phyloP scores from a whole-genome alignment of 2,329 filamentous ascomycete genomes.

The Lasiodiplodia theobromae region DNA sequence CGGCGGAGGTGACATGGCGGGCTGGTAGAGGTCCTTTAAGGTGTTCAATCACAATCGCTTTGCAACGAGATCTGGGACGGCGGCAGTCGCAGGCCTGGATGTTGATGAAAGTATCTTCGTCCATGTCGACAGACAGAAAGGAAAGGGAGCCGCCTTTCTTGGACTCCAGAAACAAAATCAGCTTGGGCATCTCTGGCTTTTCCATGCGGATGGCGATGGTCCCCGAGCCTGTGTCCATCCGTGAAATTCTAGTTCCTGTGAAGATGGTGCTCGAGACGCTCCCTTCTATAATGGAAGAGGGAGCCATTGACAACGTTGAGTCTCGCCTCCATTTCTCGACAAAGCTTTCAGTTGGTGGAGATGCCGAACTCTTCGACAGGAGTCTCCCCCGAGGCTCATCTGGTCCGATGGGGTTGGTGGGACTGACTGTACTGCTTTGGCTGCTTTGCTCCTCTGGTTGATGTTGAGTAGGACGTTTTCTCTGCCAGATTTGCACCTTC shows the following conservation, averaged over 20 bases:
- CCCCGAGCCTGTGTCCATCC: slow-evolving; percentile 28
- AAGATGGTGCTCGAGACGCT: slow-evolving; percentile 27
- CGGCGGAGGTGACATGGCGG: slow-evolving; percentile 29
- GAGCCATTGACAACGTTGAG: slow-evolving; percentile 5
- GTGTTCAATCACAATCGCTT: slow-evolving; percentile 30
- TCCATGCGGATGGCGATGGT: slow-evolving; percentile 28
- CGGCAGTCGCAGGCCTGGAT: slow-evolving; percentile 31
- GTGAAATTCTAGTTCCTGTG: slow-evolving; percentile 28
- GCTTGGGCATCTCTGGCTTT: slow-evolving; percentile 29
- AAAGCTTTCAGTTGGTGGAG: neutral
- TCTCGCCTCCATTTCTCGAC: slow-evolving; percentile 18
- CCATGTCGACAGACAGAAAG: slow-evolving; percentile 31
- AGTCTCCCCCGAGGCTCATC: neutral
- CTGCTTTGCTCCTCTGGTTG: neutral
- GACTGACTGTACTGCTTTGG: slow-evolving; percentile 1
- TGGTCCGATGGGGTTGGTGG: neutral
- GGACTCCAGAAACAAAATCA: slow-evolving; percentile 33
- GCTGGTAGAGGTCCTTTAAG: slow-evolving; percentile 30
- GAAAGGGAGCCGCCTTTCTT: slow-evolving; percentile 30
- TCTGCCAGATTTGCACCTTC: slow-evolving; percentile 32
- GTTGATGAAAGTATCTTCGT: slow-evolving; percentile 32
- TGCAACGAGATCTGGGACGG: slow-evolving; percentile 28
- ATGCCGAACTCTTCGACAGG: slow-evolving; percentile 14
- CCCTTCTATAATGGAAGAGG: slow-evolving; percentile 5
- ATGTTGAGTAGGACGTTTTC: neutral